These are phyloP conservation scores for Neopestalotiopsis sp. DNA, from an alignment of 2,329 filamentous ascomycete species.

Conservation along the genomic window DNA sequence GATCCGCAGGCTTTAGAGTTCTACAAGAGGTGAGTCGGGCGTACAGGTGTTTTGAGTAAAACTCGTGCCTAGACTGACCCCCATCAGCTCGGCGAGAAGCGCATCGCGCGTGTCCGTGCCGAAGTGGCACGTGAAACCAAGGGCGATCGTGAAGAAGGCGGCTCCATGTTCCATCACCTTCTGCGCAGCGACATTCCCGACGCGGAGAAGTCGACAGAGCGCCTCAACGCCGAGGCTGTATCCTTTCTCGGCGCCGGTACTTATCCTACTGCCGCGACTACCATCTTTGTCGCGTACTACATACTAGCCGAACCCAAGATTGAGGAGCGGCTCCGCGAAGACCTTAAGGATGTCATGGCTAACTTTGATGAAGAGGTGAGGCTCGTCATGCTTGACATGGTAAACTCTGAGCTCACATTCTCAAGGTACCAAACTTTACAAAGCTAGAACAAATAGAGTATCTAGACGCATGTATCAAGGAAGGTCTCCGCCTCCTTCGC, in stretches of 20 bases:
- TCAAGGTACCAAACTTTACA: conserved; percentile 17
- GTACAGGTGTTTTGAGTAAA: background rate
- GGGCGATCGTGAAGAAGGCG: background rate
- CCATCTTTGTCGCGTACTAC: conserved; percentile 16
- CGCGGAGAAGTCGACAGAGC: conserved; percentile 15
- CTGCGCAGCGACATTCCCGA: conserved; percentile 21
- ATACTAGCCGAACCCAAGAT: conserved; percentile 18
- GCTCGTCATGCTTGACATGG: background rate
- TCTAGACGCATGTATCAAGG: conserved; percentile 22
- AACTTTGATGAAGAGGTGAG: background rate
- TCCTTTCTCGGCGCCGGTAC: conserved; percentile 20
- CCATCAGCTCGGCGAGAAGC: conserved; percentile 9
- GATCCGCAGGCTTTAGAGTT: conserved; percentile 11
- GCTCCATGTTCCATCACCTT: conserved; percentile 21
- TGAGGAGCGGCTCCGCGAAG: conserved; percentile 14
- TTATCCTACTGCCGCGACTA: conserved; percentile 12
- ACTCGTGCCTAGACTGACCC: background rate
- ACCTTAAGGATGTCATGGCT: conserved; percentile 7
- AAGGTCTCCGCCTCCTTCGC: conserved; percentile 18
- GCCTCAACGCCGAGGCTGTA: conserved; percentile 13
- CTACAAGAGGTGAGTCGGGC: conserved; percentile 10
- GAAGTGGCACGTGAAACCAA: background rate
- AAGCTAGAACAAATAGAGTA: conserved; percentile 21
- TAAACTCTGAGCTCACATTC: background rate
- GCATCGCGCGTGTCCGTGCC: conserved; percentile 3